Conservation (phyloP, 2,329 filamentous ascomycete genomes). For the Aspergillus uvarum region DNA sequence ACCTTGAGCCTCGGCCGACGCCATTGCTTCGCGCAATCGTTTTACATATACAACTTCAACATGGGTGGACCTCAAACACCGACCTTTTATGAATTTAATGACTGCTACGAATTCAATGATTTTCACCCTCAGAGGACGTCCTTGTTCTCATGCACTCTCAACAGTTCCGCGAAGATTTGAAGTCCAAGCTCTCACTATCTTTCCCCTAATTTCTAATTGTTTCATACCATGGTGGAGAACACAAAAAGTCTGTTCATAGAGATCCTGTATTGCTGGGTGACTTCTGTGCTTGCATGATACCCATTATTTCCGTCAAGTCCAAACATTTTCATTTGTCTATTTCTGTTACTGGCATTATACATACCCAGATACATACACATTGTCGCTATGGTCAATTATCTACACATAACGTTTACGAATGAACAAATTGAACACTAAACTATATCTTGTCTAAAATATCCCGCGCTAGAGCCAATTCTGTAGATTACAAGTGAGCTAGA, state of each 20-base stretch:
- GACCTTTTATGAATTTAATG: conserved; percentile 15
- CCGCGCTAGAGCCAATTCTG: not conserved
- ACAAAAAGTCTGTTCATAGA: conserved; percentile 9
- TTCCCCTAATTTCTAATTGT: not conserved
- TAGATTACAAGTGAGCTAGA: not conserved
- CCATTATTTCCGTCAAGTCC: conserved; percentile 16
- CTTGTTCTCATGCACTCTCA: conserved; percentile 4
- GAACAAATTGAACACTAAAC: not conserved
- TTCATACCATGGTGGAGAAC: not conserved
- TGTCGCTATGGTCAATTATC: not conserved
- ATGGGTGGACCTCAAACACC: not conserved
- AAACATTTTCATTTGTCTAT: not conserved
- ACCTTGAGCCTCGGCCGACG: conserved; percentile 2
- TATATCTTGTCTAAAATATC: not conserved
- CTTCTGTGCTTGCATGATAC: conserved; percentile 22
- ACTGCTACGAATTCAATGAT: conserved; percentile 18
- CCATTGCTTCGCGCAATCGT: not conserved
- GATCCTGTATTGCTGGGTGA: conserved; percentile 16
- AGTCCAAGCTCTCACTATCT: not conserved
- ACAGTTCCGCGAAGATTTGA: not conserved
- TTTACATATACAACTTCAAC: not conserved
- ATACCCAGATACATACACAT: not conserved
- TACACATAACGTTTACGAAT: not conserved
- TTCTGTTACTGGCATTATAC: not conserved
- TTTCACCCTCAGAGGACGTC: not conserved